Base-by-base conservation (phyloP, 139 green algal species). In the Chlorella sp. region DNA sequence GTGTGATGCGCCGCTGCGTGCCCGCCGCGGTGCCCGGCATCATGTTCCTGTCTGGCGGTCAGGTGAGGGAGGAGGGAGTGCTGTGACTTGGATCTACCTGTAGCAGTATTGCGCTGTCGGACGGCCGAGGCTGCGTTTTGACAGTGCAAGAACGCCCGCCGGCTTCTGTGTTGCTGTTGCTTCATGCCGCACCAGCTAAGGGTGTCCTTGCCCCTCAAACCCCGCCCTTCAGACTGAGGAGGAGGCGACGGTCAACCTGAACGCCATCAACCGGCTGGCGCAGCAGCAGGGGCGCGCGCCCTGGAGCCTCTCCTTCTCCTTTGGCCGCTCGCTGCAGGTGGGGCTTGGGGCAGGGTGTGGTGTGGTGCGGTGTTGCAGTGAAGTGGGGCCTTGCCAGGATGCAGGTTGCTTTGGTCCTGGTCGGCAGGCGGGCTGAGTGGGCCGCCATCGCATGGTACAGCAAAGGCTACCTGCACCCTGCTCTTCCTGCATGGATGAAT, bases 221-320 rank as follows among this genome's bases (percentile, higher is more conserved):
- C 46, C 7, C 24, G 91, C 5, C 60, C 82, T 82, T 36, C 85
- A 95, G 88, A 93, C 91, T 2, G 89, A 96, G 84, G 88, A 94
- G 86, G 88, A 95, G 80, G 92, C 94, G 26, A 96, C 94, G 0
- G 34, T 77, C 1, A 93, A 96, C 80, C 83, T 97, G 64, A 90
- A 96, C 83, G 84, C 62, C 38, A 93, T 97, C 81, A 95, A 95
- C 85, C 73, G 86, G 51, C 41, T 89, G 75, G 89, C 83, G n/a
- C 76, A 81, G 44, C 40, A 85, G 24, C 38, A 87, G 40, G 75
- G 64, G 9, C 19, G 85, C 38, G 89, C 87, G 28, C 95, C 96
- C 54, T 99, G 97, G 97, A 84, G 91, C 34, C 88, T 99, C 20
- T 96, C 95, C 43, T 99, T 99, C 89, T 98, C 93, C 11, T 99